phyloP scores from a whole-genome alignment of 768 basidiomycete species.

The Hygrophoropsis aurantiaca region DNA sequence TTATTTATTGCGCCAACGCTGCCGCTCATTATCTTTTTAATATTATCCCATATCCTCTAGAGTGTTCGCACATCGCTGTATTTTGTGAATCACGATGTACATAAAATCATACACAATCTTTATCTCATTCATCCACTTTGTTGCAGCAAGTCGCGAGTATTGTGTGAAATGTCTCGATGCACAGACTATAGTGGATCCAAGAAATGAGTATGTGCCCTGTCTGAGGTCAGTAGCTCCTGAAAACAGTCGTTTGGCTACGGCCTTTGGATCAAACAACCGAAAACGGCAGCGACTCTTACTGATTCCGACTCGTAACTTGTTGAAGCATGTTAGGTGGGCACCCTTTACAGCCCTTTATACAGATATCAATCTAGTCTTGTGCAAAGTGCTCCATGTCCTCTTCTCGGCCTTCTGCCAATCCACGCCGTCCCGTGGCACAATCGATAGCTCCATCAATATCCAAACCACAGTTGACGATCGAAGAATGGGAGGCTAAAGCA shows the following conservation, averaged over 20 bases:
- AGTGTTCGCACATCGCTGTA: no score
- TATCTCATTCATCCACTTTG: no score
- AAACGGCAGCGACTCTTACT: no score
- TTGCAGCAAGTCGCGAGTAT: no score
- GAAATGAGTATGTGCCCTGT: no score
- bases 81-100: no score
- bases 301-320: no score
- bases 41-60: no score
- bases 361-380: neutral
- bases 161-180: no score
- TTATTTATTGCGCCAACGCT: neutral
- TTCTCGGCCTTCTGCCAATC: slow-evolving; percentile 1
- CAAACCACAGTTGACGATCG: slow-evolving; percentile 60
- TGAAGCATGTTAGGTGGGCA: neutral
- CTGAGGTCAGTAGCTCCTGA: no score
- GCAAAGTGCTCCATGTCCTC: slow-evolving; percentile 4
- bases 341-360: neutral
- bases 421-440: slow-evolving; percentile 26
- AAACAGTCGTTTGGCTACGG: slow-evolving; percentile 8
- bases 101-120: no score
- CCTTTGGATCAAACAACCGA: slow-evolving; percentile 8
- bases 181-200: no score
- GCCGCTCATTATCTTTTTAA: neutral
- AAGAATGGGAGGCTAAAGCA: slow-evolving; percentile 90
- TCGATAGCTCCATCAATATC: slow-evolving; percentile 27